Evolutionary conservation across 2,329 filamentous ascomycete genomes (phyloP).

Genomic region (Diplodia seriata): DNA sequence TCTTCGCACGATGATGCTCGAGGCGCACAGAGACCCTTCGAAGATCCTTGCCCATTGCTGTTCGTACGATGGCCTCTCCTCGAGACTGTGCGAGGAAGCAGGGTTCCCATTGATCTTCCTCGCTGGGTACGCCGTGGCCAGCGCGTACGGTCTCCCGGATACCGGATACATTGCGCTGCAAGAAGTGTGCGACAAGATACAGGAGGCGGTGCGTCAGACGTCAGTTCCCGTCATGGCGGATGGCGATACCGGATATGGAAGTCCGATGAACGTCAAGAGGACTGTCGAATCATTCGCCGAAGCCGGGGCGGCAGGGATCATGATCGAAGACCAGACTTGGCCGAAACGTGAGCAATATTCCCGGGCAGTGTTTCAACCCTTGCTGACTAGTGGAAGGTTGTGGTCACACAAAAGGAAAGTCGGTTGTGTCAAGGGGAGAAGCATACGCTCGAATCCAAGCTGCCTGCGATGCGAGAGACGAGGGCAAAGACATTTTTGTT

Average conservation of each 20-base stretch:
- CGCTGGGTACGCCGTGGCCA: slow-evolving; percentile 53
- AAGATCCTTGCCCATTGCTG: slow-evolving; percentile 56
- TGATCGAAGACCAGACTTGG: slow-evolving; percentile 60
- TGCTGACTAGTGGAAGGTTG: slow-evolving; percentile 43
- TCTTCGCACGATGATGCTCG: slow-evolving; percentile 47
- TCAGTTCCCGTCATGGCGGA: slow-evolving; percentile 55
- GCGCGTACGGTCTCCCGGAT: slow-evolving; percentile 53
- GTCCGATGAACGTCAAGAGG: slow-evolving; percentile 56
- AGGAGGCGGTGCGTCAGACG: slow-evolving; percentile 50
- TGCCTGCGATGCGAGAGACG: slow-evolving; percentile 55
- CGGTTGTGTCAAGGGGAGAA: slow-evolving; percentile 54
- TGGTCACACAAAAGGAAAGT: slow-evolving; percentile 56
- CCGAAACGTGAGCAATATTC: slow-evolving; percentile 51
- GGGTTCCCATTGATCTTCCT: slow-evolving; percentile 57
- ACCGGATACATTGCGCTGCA: slow-evolving; percentile 59
- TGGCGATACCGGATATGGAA: slow-evolving; percentile 58
- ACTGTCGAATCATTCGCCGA: slow-evolving; percentile 55
- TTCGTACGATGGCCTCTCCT: slow-evolving; percentile 54
- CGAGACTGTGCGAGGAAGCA: slow-evolving; percentile 55
- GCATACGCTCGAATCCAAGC: slow-evolving; percentile 57
- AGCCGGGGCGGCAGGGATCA: slow-evolving; percentile 49
- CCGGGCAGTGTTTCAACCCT: not conserved
- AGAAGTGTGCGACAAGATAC: slow-evolving; percentile 56
- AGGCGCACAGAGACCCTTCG: slow-evolving; percentile 50
- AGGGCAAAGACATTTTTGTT: slow-evolving; percentile 56